Evolutionary conservation across 257 asterid genomes (phyloP).

Genomic region (Fraxinus quadrangulata): DNA sequence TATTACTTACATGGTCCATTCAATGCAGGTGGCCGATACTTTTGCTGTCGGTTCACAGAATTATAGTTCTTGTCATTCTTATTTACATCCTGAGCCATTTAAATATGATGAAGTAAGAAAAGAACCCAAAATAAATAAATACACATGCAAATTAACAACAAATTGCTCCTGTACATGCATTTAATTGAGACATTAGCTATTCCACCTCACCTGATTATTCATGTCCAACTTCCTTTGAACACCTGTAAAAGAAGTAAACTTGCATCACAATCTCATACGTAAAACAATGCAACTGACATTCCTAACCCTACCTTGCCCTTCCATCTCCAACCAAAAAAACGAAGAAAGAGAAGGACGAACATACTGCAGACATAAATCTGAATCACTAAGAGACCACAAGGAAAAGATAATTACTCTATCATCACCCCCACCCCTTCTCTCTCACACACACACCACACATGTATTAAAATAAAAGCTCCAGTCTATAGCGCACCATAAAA

Average conservation of each 20-base stretch:
- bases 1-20: constrained; percentile 53
- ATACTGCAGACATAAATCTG: background rate
- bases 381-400: too few relatives aligned
- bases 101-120: background rate
- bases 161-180: background rate
- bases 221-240: constrained; percentile 85
- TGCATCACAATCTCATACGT: constrained; percentile 21
- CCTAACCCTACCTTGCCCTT: too few relatives aligned
- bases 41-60: constrained; percentile 56
- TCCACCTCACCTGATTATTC: constrained; percentile 53
- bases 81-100: constrained; percentile 35
- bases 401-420: too few relatives aligned
- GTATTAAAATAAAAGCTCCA: background rate
- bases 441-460: background rate
- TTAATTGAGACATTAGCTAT: constrained; percentile 4
- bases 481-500: background rate
- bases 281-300: background rate
- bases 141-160: background rate
- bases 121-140: constrained; percentile 9
- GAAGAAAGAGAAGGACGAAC: too few relatives aligned
- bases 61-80: constrained; percentile 42
- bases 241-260: constrained; percentile 40
- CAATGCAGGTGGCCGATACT: constrained; percentile 73
- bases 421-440: background rate
- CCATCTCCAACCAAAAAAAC: too few relatives aligned